These are phyloP conservation scores for Solanum hybrid DNA, from an alignment of 305 asterid genomes.

Conservation along the genomic window DNA sequence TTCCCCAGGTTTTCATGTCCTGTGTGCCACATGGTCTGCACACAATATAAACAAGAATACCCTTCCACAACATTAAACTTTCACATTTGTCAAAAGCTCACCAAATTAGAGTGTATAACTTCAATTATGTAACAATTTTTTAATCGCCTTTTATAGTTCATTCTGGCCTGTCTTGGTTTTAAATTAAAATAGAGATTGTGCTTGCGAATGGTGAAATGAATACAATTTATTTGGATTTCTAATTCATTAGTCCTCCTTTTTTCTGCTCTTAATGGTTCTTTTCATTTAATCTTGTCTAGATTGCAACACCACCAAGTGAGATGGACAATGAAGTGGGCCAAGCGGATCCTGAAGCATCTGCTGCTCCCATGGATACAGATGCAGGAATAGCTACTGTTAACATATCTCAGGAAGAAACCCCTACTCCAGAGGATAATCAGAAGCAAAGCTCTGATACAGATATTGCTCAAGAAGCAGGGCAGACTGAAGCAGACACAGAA, in stretches of 20 bases:
- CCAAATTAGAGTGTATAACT: neutral
- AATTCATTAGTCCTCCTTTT: neutral
- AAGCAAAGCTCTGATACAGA: slow-evolving; percentile 60
- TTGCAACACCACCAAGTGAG: slow-evolving; percentile 47
- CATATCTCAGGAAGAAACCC: slow-evolving; percentile 49
- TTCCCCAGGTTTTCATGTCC: neutral
- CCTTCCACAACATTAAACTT: neutral
- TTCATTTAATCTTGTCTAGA: slow-evolving; percentile 19
- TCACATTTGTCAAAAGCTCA: neutral
- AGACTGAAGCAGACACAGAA: slow-evolving; percentile 44
- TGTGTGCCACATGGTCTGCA: neutral
- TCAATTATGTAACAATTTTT: neutral
- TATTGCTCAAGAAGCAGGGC: slow-evolving; percentile 56
- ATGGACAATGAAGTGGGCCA: slow-evolving; percentile 44
- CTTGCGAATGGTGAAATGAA: neutral
- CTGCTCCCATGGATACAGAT: slow-evolving; percentile 44
- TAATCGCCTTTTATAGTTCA: neutral
- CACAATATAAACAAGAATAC: neutral
- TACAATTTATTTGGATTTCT: neutral
- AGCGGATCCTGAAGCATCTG: slow-evolving; percentile 43
- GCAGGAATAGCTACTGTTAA: slow-evolving; percentile 35
- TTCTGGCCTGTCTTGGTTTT: neutral
- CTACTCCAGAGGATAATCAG: slow-evolving; percentile 59
- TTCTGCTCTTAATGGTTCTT: neutral
- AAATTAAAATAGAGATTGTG: neutral